phyloP scores from a whole-genome alignment of 192 early-diverging fungal species.

The Coemansia sp. region DNA sequence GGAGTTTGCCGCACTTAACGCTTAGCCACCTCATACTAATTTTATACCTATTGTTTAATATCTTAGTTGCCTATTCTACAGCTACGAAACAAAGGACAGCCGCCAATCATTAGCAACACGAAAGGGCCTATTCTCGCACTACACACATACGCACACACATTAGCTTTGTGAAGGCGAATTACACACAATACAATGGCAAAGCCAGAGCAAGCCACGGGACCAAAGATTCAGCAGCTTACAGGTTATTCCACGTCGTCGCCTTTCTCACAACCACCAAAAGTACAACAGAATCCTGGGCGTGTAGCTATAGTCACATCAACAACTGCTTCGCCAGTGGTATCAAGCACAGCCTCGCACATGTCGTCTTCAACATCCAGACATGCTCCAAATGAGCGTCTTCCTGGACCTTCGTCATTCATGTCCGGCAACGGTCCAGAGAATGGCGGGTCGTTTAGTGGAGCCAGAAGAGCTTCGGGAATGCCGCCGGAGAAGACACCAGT shows the following conservation, averaged over 20 bases:
- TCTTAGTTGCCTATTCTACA: background rate
- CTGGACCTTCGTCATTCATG: slow-evolving; percentile 3
- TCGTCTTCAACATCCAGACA: background rate
- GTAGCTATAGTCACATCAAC: background rate
- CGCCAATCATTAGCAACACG: no score
- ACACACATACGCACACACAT: background rate
- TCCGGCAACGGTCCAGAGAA: background rate
- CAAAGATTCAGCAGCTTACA: slow-evolving; percentile 32
- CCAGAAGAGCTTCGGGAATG: slow-evolving; percentile 7
- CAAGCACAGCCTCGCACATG: background rate
- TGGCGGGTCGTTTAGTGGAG: background rate
- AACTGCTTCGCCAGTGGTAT: background rate
- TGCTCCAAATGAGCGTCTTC: slow-evolving; percentile 3
- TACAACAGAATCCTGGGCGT: background rate
- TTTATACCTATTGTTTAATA: no score
- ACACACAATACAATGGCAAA: slow-evolving; percentile 6
- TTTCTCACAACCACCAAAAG: slow-evolving; percentile 44
- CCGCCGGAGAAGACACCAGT: slow-evolving; percentile 42
- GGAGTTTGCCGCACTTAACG: background rate
- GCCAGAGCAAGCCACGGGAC: slow-evolving; percentile 34
- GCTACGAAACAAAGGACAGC: background rate
- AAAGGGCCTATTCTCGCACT: background rate
- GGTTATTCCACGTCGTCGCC: slow-evolving; percentile 30
- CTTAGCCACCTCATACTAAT: background rate
- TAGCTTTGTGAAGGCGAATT: background rate